Percentiles rank a stretch among this genome's conserved stretches.
Evolutionary conservation across 345 rosid genomes (phyloP).

Genomic region (Brassica nigra): DNA sequence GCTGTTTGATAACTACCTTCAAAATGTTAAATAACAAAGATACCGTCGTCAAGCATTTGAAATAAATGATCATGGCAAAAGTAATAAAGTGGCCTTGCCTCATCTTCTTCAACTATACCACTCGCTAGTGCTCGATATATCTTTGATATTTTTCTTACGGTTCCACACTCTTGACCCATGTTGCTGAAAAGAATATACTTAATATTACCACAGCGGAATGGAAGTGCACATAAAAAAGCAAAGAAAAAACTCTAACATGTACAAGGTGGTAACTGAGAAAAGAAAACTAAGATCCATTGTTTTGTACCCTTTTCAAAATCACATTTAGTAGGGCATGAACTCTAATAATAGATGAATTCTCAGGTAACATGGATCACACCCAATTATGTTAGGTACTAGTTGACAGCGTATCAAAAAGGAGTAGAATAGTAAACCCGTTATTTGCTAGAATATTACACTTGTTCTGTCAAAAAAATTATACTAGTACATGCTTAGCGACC

Average conservation of each 20-base stretch:
- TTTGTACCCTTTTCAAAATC: neutral
- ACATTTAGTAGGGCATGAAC: neutral
- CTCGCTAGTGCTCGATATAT: slow-evolving; percentile 71
- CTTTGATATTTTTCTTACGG: slow-evolving; percentile 64
- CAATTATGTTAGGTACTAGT: neutral
- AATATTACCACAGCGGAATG: neutral
- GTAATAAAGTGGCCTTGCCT: slow-evolving; percentile 45
- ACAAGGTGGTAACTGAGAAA: neutral
- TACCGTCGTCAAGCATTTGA: neutral
- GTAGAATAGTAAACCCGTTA: neutral
- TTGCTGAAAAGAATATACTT: slow-evolving; percentile 31
- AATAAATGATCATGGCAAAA: neutral
- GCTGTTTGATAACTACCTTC: slow-evolving; percentile 69
- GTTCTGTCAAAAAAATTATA: neutral
- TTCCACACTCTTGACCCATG: slow-evolving; percentile 37
- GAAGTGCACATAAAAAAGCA: neutral
- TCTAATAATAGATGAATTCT: neutral
- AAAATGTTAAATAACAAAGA: slow-evolving; percentile 17
- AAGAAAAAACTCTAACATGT: neutral
- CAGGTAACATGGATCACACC: neutral
- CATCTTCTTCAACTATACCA: slow-evolving; percentile 66
- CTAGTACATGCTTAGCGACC: neutral
- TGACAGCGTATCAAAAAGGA: neutral
- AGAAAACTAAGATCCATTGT: neutral
- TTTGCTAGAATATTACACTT: neutral